Evolutionary conservation across 306 rosid genomes (phyloP), one percentile per base, ranked within the genome.

Genomic region (Vicia villosa): DNA sequence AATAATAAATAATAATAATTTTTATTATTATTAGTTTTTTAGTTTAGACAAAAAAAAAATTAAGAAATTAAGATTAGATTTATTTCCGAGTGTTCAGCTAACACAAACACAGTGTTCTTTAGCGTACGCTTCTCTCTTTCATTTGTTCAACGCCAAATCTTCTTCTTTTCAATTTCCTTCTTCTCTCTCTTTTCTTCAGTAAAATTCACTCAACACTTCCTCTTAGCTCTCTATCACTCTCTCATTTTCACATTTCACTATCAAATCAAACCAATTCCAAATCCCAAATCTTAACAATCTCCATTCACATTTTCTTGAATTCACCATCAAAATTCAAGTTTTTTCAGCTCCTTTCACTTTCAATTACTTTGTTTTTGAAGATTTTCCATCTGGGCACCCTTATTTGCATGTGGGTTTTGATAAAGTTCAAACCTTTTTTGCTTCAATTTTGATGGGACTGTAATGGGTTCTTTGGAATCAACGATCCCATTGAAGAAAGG

Each of bases 391-490:
- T 82, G 79, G 63, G 76, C 10, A 24, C 19, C 8, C 59, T 52
- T 42, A 17, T 26, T 47, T 83, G 82, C 63, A 65, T 80, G 85
- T 54, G 50, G 16, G 4, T 52, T 45, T 68, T 19, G 9, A 11
- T 58, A 43, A 66, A 83, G 65, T 8, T 80, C 58, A 77, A 65
- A 74, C 72, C 74, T 75, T 72, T 77, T 66, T 42, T 60, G 47
- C 30, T 50, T 54, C 52, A 17, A 26, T 78, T 63, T 63, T 82
- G 75, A 90, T 93, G 97, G 90, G 82, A 81, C 80, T 79, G 66
- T 84, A 80, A 95, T 95, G 99, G 99, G 96, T 89, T 89, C 96
- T 26, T 66, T 91, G 81, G 97, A 91, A 71, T 79, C 74, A 26
- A 89, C 86, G 74, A 62, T 73, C 78, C 75, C 88, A 52, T 80